Evolutionary conservation across 345 rosid species (phyloP).

Genomic region (Nephelium lappaceum): DNA sequence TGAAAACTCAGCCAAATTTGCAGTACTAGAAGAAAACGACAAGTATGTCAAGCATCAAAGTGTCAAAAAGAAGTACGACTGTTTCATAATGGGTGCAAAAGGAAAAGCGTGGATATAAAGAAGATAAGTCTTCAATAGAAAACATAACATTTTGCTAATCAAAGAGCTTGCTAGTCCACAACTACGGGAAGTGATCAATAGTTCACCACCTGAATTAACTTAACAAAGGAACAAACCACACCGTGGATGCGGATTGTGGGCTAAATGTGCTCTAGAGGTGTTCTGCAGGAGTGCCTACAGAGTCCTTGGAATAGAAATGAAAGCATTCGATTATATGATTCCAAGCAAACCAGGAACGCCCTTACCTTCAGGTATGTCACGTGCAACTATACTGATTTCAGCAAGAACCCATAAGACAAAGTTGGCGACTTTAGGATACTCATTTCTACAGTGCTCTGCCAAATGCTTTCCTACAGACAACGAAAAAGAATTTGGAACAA

Average conservation of each 20-base stretch:
- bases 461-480: conserved; percentile 72
- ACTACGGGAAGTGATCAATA: background rate
- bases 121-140: background rate
- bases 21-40: background rate
- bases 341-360: conserved; percentile 16
- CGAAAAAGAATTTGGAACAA: conserved; percentile 5
- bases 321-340: conserved; percentile 11
- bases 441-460: conserved; percentile 87
- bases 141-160: background rate
- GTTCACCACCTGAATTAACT: background rate
- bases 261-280: background rate
- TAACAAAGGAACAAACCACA: background rate
- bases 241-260: background rate
- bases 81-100: background rate
- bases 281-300: background rate
- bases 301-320: conserved; percentile 1
- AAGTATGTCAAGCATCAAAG: background rate
- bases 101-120: background rate
- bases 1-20: background rate
- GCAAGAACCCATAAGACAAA: conserved; percentile 85
- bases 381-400: conserved; percentile 85
- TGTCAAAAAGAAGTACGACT: background rate
- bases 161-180: background rate
- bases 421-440: conserved; percentile 78
- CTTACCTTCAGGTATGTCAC: conserved; percentile 95